phyloP scores from a whole-genome alignment of 1,139 yeast species.

The Candida sp. region DNA sequence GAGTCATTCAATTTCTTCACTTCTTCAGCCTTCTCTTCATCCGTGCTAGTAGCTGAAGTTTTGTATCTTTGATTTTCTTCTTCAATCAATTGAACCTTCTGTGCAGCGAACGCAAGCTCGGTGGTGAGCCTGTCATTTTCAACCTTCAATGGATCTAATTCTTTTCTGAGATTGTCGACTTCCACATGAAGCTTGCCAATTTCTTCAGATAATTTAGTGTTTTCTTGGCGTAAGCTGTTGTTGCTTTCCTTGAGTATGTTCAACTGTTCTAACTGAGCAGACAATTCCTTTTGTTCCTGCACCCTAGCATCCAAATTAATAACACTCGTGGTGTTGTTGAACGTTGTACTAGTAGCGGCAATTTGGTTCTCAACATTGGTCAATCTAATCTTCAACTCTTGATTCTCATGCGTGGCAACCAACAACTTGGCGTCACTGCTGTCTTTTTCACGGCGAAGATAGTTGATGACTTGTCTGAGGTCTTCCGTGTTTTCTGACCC shows the following conservation, averaged over 20 bases:
- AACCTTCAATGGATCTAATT: conserved; percentile 24
- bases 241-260: conserved; percentile 79
- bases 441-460: conserved; percentile 80
- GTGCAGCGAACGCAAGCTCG: conserved; percentile 35
- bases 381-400: conserved; percentile 48
- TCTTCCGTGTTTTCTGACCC: conserved; percentile 19
- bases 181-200: conserved; percentile 27
- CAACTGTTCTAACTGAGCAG: conserved; percentile 68
- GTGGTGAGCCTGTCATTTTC: conserved; percentile 25
- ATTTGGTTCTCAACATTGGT: conserved; percentile 45
- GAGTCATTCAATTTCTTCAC: conserved; percentile 18
- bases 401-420: conserved; percentile 51
- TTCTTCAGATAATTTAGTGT: conserved; percentile 25
- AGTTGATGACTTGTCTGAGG: conserved; percentile 59
- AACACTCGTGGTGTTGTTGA: conserved; percentile 34
- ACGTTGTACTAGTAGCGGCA: conserved; percentile 46
- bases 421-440: conserved; percentile 64
- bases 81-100: conserved; percentile 32
- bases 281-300: conserved; percentile 55
- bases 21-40: conserved; percentile 9
- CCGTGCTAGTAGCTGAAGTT: conserved; percentile 11
- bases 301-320: conserved; percentile 42
- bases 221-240: conserved; percentile 64
- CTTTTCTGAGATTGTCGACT: conserved; percentile 17
- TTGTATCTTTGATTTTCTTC: conserved; percentile 45